Evolutionary conservation across 2,329 filamentous ascomycete species (phyloP).

Genomic region (Xylaria sp.): DNA sequence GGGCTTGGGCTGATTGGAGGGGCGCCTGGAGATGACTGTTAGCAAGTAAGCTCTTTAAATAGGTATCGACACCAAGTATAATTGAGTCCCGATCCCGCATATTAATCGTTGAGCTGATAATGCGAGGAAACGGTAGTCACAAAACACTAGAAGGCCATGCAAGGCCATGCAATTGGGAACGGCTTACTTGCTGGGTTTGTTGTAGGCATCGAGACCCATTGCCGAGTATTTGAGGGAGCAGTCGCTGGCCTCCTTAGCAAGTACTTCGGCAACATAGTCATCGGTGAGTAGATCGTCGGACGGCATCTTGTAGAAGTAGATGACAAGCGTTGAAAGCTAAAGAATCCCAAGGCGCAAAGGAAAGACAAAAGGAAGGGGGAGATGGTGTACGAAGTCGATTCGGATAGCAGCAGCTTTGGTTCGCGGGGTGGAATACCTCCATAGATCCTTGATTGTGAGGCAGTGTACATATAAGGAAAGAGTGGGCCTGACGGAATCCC

Average conservation of each 20-base stretch:
- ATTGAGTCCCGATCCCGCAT: background rate
- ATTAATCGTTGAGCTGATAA: no score
- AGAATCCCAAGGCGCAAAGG: background rate
- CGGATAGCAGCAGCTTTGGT: background rate
- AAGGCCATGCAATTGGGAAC: constrained; percentile 11
- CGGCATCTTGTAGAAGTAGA: constrained; percentile 25
- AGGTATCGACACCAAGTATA: background rate
- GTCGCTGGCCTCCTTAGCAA: constrained; percentile 77
- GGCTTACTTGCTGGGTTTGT: constrained; percentile 51
- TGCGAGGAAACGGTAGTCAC: background rate
- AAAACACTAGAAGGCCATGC: constrained; percentile 2
- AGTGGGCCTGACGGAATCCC: no score
- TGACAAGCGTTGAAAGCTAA: background rate
- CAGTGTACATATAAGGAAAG: no score
- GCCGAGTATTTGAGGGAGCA: constrained; percentile 74
- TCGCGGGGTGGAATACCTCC: no score
- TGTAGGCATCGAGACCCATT: constrained; percentile 71
- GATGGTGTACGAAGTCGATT: background rate
- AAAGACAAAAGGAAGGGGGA: background rate
- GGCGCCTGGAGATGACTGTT: constrained; percentile 51
- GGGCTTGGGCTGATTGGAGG: constrained; percentile 73
- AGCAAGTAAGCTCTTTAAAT: constrained; percentile 6
- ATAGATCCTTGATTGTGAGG: no score
- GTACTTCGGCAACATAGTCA: constrained; percentile 77
- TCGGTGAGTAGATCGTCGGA: constrained; percentile 61